Base-by-base conservation (phyloP, 1,284 basidiomycete genomes). In the Cutaneotrichosporon mucoides region DNA sequence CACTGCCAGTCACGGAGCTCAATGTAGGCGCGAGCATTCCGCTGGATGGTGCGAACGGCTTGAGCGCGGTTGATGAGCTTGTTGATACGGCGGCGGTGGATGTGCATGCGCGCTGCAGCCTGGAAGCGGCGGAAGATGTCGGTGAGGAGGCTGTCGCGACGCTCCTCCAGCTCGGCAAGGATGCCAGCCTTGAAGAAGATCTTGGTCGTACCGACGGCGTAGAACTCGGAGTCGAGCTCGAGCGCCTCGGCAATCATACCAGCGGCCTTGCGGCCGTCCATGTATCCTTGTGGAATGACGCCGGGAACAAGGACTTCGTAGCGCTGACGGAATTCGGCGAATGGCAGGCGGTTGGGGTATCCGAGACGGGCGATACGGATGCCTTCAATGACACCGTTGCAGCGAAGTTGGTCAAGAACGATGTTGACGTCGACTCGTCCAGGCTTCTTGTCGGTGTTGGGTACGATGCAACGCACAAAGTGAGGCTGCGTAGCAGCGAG, bases 151-250 rank as follows among this genome's bases (percentile, higher is more conserved):
- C 84, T 82, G 76, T 99, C 96, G 15, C 96, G 82, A 16, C 91
- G 84, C 71, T 98, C 96, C 78, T 99, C 96, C 35, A 99, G 84
- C 70, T 97, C 94, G 15, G 96, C 96, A 8, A 99, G 84, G 2
- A 98, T 92, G 5, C 95, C 95, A 1, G 96, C 94, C 76, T 98
- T 99, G 86, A 99, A 99, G 81, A 99, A 99, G 66, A 98, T 91
- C 81, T 99, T 99, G 47, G 92, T 96, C 0, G 91, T 90, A 7
- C 96, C 96, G 62, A 99, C 90, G 69, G 89, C 90, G 82, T 88
- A 98, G 33, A 87, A 84, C 1, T 85, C 82, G 57, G 87, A 85
- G 75, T 97, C 92, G 16, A 99, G 84, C 57, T 95, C 90, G 43
- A 99, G 82, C 5, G 90, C 85, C 63, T 88, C 88, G 48, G 97